Conservation (phyloP, 164 flowering plant species). For the Sedum album region DNA sequence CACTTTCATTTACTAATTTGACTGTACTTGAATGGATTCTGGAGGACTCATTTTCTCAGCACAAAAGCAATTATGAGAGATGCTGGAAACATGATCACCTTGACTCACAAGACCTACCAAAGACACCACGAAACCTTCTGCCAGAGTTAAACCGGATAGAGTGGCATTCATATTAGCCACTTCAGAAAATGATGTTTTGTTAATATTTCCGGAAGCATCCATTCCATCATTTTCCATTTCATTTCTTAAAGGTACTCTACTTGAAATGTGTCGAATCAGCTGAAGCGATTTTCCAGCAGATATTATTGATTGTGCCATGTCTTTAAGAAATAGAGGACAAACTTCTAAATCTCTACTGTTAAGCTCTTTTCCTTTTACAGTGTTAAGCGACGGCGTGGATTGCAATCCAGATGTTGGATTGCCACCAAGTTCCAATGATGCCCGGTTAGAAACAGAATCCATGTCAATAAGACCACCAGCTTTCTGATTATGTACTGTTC, state of each 20-base stretch:
- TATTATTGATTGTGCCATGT: constrained; percentile 61
- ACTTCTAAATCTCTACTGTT: constrained; percentile 22
- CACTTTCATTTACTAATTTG: constrained; percentile 17
- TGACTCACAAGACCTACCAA: constrained; percentile 67
- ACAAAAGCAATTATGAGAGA: constrained; percentile 33
- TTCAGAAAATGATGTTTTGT: constrained; percentile 9
- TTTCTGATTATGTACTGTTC: constrained; percentile 24
- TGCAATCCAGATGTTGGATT: constrained; percentile 29
- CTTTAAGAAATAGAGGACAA: constrained; percentile 75
- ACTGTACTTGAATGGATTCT: constrained; percentile 14
- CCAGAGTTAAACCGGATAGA: constrained; percentile 50
- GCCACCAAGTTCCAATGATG: constrained; percentile 16
- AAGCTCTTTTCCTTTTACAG: constrained; percentile 33
- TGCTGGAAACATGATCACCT: constrained; percentile 54
- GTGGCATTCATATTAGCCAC: constrained; percentile 16
- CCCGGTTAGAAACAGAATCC: constrained; percentile 14
- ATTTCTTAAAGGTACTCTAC: background rate
- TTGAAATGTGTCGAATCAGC: constrained; percentile 56
- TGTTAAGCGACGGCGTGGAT: constrained; percentile 17
- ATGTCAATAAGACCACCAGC: constrained; percentile 19
- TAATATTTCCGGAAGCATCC: constrained; percentile 18
- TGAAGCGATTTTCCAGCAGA: constrained; percentile 97
- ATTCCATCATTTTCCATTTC: constrained; percentile 15
- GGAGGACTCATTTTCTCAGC: constrained; percentile 14
- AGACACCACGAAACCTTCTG: constrained; percentile 73